phyloP scores from a whole-genome alignment of 208 protist species.

The Wallacemonas collosoma region DNA sequence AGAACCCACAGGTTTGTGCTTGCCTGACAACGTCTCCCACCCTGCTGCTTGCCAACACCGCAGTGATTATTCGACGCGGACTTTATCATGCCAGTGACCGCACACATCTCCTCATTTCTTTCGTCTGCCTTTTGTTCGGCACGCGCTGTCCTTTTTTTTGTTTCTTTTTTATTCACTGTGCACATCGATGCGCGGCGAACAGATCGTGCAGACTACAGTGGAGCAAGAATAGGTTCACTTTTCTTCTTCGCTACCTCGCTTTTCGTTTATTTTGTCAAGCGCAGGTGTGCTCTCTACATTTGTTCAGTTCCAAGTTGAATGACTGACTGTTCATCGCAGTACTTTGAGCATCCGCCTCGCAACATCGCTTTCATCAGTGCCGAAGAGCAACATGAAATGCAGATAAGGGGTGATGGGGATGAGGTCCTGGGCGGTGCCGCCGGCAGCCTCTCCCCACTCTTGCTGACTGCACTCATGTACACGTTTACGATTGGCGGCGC shows the following conservation, averaged over 20 bases:
- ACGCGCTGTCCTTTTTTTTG: too few relatives aligned
- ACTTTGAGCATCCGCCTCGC: constrained; percentile 74
- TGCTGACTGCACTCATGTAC: constrained; percentile 85
- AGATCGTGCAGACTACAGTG: background rate
- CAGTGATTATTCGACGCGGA: too few relatives aligned
- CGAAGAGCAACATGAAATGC: constrained; percentile 11
- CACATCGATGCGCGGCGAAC: too few relatives aligned
- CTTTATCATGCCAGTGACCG: too few relatives aligned
- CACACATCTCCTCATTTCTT: too few relatives aligned
- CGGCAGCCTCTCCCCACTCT: constrained; percentile 45
- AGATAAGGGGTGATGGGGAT: constrained; percentile 1
- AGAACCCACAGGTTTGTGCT: too few relatives aligned
- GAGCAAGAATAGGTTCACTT: background rate
- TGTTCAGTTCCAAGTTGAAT: background rate
- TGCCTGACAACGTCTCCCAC: too few relatives aligned
- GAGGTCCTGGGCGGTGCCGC: background rate
- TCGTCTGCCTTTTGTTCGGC: too few relatives aligned
- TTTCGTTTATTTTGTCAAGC: constrained; percentile 20
- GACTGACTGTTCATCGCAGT: constrained; percentile 29
- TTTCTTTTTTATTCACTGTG: too few relatives aligned
- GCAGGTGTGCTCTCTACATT: background rate
- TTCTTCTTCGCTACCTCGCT: constrained; percentile 9
- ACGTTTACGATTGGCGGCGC: constrained; percentile 76
- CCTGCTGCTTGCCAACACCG: too few relatives aligned
- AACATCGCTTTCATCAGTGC: constrained; percentile 24